phyloP scores from a whole-genome alignment of 495 filamentous ascomycete genomes.

The Aspergillus carlsbadensis region DNA sequence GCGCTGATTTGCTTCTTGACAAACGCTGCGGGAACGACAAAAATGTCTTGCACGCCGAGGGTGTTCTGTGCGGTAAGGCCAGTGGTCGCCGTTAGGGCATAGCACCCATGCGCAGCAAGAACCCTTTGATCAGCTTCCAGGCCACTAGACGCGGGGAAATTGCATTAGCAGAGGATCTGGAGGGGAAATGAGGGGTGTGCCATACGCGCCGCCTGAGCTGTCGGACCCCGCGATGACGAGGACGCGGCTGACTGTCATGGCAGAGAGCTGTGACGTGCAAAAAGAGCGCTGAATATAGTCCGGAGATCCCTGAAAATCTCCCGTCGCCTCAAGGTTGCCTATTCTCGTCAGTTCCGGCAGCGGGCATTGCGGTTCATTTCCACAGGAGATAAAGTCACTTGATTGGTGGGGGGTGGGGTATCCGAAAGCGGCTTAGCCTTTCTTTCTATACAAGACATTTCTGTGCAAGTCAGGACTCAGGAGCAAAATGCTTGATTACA shows the following conservation, averaged over 20 bases:
- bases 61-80: slow-evolving; percentile 96
- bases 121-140: slow-evolving; percentile 97
- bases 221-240: slow-evolving; percentile 85
- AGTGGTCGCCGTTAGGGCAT: slow-evolving; percentile 95
- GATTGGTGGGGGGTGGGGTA: background rate
- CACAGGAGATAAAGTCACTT: background rate
- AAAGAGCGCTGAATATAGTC: background rate
- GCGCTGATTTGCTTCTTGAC: slow-evolving; percentile 82
- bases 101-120: slow-evolving; percentile 85
- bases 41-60: slow-evolving; percentile 75
- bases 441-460: background rate
- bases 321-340: background rate
- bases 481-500: background rate
- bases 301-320: background rate
- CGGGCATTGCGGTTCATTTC: background rate
- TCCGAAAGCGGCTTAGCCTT: background rate
- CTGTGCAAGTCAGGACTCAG: background rate
- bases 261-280: background rate
- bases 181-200: slow-evolving; percentile 14
- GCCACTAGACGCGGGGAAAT: slow-evolving; percentile 54
- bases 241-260: slow-evolving; percentile 53
- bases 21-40: slow-evolving; percentile 74
- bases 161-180: slow-evolving; percentile 21
- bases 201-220: slow-evolving; percentile 85
- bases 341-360: too few relatives aligned